Base-by-base conservation (phyloP, 768 basidiomycete species). In the Melanogaster broomeanus region DNA sequence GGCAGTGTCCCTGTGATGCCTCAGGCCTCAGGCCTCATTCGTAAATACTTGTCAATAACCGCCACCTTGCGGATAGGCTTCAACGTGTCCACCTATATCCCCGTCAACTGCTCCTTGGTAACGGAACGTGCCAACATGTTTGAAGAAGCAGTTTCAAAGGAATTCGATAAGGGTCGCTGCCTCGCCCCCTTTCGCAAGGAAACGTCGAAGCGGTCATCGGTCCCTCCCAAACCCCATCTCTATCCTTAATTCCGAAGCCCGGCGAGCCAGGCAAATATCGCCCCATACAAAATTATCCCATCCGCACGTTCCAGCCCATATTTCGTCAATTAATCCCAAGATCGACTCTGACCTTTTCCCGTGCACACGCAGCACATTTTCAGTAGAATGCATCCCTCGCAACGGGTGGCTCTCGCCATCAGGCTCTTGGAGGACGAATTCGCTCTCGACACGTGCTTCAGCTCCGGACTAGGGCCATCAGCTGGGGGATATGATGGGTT, bases 401-500 rank as follows among this genome's bases (percentile, higher is more conserved):
- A 76, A 35, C 76, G 71, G 73, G 70, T 74, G 0, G 72, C 64
- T 0, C 24, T 60, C 0, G 71, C 74, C 0, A 58, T 75, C 0
- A 52, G n/a, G 64, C 56, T 72, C 1, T 41, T 24, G 3, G 44
- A 57, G 0, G 57, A 62, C 31, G 9, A 9, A 0, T 70, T 69
- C 18, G 51, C 51, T 4, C 54, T 72, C 15, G 59, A 72, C 49
- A 69, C 62, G 6, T 25, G 51, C 11, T 69, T 72, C 40, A 40
- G 52, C 18, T 74, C 73, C 40, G 67, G 73, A 0, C 31, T 60
- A 0, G n/a, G 42, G 0, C 58, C 70, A 6, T 51, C 60, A 4
- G 61, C 61, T 9, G 70, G 70, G 0, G 31, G 54, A 0, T 69
- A 62, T 43, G 69, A 69, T 0, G 5, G 47, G 8, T 6, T 72